A percentile compares a stretch with the other conserved stretches of the same genome.
Conservation (phyloP, 1,284 basidiomycete genomes). For the Neolentinus lepideus region DNA sequence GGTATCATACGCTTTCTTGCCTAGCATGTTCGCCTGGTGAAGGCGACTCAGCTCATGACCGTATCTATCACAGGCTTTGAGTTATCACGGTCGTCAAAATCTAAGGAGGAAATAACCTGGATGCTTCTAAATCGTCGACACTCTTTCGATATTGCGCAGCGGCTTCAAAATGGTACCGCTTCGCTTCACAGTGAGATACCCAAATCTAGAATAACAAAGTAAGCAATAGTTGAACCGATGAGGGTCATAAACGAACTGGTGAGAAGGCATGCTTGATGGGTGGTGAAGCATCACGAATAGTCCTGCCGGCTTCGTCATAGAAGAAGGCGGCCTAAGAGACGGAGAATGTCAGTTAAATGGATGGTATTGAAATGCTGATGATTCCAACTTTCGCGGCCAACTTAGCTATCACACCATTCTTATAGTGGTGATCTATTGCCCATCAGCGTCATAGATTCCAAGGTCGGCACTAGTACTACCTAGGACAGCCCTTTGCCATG, state of each 20-base stretch:
- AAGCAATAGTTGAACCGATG: background rate
- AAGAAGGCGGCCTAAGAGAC: conserved; percentile 51
- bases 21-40: conserved; percentile 54
- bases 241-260: conserved; percentile 29
- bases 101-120: no score
- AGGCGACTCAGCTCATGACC: conserved; percentile 80
- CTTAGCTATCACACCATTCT: conserved; percentile 84
- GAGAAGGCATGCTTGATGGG: conserved; percentile 44
- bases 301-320: conserved; percentile 51
- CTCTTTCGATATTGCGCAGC: conserved; percentile 89
- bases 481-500: conserved; percentile 89
- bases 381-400: conserved; percentile 64
- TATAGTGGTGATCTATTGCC: conserved; percentile 66
- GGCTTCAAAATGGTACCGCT: conserved; percentile 82
- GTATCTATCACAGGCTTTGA: conserved; percentile 45
- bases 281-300: conserved; percentile 43
- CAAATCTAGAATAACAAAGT: conserved; percentile 48
- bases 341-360: background rate
- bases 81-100: background rate
- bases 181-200: conserved; percentile 79
- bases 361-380: background rate
- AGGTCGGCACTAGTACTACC: conserved; percentile 34
- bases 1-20: conserved; percentile 71
- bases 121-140: conserved; percentile 84
- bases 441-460: background rate